Evolutionary conservation across 352 stramenopile species (phyloP).

Genomic region (Phytophthora rubi): DNA sequence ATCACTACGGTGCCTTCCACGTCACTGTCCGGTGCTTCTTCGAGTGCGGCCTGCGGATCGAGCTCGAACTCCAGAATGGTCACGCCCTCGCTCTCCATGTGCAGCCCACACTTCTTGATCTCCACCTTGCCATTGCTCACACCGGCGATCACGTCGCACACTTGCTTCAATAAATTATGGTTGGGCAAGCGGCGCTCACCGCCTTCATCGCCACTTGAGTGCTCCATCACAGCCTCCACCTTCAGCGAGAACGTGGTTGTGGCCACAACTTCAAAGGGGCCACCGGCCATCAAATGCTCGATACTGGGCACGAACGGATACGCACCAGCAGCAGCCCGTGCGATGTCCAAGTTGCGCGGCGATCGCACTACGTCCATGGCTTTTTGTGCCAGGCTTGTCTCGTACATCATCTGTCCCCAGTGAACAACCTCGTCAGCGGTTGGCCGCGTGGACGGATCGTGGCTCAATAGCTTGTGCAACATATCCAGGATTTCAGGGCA

Average conservation of each 20-base stretch:
- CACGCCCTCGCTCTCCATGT: slow-evolving; percentile 71
- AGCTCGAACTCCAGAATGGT: slow-evolving; percentile 84
- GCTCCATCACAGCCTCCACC: slow-evolving; percentile 64
- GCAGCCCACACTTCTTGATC: slow-evolving; percentile 85
- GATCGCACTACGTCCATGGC: slow-evolving; percentile 61
- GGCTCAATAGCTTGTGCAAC: slow-evolving; percentile 64
- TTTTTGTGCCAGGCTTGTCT: slow-evolving; percentile 64
- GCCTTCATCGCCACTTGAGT: slow-evolving; percentile 45
- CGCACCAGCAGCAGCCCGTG: slow-evolving; percentile 17
- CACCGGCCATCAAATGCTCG: slow-evolving; percentile 40
- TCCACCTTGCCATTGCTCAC: slow-evolving; percentile 66
- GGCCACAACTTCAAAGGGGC: slow-evolving; percentile 10
- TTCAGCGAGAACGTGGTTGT: slow-evolving; percentile 65
- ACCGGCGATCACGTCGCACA: slow-evolving; percentile 79
- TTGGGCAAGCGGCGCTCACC: slow-evolving; percentile 70
- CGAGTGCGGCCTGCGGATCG: slow-evolving; percentile 47
- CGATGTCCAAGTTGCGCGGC: slow-evolving; percentile 44
- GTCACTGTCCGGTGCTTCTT: slow-evolving; percentile 25
- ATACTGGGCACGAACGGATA: slow-evolving; percentile 35
- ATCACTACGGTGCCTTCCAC: slow-evolving; percentile 43
- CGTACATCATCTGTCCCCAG: slow-evolving; percentile 83
- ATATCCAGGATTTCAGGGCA: slow-evolving; percentile 78
- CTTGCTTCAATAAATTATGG: slow-evolving; percentile 88
- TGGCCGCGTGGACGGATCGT: slow-evolving; percentile 59
- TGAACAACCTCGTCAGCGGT: slow-evolving; percentile 71